A percentile compares a stretch with the other conserved stretches of the same genome.
Conservation (phyloP, 805 yeast species). For the Nematodospora valgi region DNA sequence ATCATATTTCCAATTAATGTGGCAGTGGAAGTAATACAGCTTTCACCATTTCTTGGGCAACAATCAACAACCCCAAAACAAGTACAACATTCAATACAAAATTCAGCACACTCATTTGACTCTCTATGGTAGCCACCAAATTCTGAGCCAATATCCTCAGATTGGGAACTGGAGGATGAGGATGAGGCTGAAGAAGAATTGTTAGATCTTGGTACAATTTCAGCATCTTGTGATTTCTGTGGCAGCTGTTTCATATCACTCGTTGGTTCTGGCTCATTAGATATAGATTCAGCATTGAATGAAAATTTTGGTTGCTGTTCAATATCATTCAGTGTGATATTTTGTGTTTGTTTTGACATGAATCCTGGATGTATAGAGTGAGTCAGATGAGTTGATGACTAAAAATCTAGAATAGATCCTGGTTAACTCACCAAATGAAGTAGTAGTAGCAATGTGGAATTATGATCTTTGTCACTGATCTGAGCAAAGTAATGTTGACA, state of each 20-base stretch:
- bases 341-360: too few species aligned
- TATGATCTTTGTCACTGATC: too few species aligned
- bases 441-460: too few species aligned
- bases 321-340: conserved; percentile 1
- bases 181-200: neutral
- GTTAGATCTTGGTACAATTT: conserved; percentile 1
- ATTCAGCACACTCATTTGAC: conserved; percentile 39
- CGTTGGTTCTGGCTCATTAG: conserved; percentile 5
- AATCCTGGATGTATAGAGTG: too few species aligned
- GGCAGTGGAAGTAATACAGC: conserved; percentile 34
- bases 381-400: too few species aligned
- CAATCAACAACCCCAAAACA: conserved; percentile 40
- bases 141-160: conserved; percentile 5
- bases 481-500: too few species aligned
- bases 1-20: conserved; percentile 35
- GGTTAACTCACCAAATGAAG: too few species aligned
- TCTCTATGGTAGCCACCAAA: conserved; percentile 35
- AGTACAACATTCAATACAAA: conserved; percentile 32
- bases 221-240: conserved; percentile 3
- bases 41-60: conserved; percentile 41
- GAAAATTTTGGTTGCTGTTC: conserved; percentile 1
- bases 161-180: neutral
- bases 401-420: too few species aligned
- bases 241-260: conserved; percentile 2
- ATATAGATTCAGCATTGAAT: neutral